Conservation (phyloP, 2,329 filamentous ascomycete species). For the Epichloe uncinata region DNA sequence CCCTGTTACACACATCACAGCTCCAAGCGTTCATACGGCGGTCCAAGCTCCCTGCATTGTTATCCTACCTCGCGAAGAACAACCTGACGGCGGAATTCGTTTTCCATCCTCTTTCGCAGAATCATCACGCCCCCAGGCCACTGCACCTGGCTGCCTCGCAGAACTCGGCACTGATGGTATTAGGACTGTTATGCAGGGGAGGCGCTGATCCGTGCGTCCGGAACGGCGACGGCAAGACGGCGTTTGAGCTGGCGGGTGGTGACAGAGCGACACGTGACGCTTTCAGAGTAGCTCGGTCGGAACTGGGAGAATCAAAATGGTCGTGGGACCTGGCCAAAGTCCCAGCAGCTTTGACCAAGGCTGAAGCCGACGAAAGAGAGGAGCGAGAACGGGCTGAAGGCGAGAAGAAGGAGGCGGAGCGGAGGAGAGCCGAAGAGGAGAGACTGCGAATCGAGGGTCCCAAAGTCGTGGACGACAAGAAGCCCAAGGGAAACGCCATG, state of each 20-base stretch:
- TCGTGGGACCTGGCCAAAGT: constrained; percentile 68
- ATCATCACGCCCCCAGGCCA: constrained; percentile 74
- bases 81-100: constrained; percentile 55
- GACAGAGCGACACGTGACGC: constrained; percentile 79
- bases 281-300: constrained; percentile 74
- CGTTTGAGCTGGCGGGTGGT: constrained; percentile 79
- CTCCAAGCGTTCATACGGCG: constrained; percentile 78
- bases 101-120: constrained; percentile 59
- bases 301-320: constrained; percentile 65
- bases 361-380: constrained; percentile 56
- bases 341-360: constrained; percentile 54
- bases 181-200: constrained; percentile 62
- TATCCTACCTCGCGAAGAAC: constrained; percentile 75
- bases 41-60: constrained; percentile 74
- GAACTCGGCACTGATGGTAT: constrained; percentile 65
- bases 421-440: constrained; percentile 63
- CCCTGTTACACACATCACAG: constrained; percentile 74
- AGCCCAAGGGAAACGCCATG: constrained; percentile 36
- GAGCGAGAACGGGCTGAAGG: constrained; percentile 57
- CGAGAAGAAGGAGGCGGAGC: constrained; percentile 53
- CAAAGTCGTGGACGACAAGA: constrained; percentile 36
- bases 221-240: constrained; percentile 66
- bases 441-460: constrained; percentile 54
- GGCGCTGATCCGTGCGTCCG: constrained; percentile 57
- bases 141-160: constrained; percentile 77